phyloP scores from a whole-genome alignment of 2,329 filamentous ascomycete species.

The Blastomyces parvus region DNA sequence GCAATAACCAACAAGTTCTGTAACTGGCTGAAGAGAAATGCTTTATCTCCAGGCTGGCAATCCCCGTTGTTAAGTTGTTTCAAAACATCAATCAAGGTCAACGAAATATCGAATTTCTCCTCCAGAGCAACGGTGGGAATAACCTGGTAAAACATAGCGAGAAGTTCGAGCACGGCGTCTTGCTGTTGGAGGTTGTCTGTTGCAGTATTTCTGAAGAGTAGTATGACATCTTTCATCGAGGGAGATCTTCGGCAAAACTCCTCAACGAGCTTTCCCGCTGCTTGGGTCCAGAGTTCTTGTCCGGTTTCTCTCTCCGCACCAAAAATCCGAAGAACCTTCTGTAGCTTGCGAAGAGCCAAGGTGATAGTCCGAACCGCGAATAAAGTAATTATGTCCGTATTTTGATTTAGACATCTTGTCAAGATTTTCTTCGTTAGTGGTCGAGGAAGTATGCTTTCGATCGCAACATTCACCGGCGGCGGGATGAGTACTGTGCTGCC shows the following conservation, averaged over 20 bases:
- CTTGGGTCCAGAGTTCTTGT: constrained; percentile 57
- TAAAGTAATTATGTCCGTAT: constrained; percentile 69
- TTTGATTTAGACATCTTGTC: constrained; percentile 66
- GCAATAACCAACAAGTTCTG: constrained; percentile 75
- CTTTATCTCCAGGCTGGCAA: constrained; percentile 41
- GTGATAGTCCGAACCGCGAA: constrained; percentile 75
- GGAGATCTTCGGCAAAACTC: constrained; percentile 73
- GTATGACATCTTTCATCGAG: constrained; percentile 69
- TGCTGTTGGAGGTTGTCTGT: constrained; percentile 63
- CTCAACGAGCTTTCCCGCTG: constrained; percentile 56
- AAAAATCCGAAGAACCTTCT: constrained; percentile 53
- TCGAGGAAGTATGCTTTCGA: constrained; percentile 78
- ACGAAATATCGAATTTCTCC: constrained; percentile 80
- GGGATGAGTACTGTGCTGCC: constrained; percentile 56
- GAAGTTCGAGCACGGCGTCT: constrained; percentile 65
- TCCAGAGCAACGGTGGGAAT: constrained; percentile 69
- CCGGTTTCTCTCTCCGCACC: constrained; percentile 37
- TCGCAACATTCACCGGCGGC: constrained; percentile 65
- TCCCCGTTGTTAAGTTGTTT: constrained; percentile 46
- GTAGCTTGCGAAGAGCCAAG: constrained; percentile 68
- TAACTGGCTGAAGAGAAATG: constrained; percentile 61
- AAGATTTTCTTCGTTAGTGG: constrained; percentile 73
- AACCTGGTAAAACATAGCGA: constrained; percentile 77
- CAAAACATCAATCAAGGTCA: constrained; percentile 61
- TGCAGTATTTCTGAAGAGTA: constrained; percentile 59